These are phyloP conservation scores for Pseudocercospora pini-densiflorae DNA, from an alignment of 2,329 filamentous ascomycete genomes.

Conservation along the genomic window DNA sequence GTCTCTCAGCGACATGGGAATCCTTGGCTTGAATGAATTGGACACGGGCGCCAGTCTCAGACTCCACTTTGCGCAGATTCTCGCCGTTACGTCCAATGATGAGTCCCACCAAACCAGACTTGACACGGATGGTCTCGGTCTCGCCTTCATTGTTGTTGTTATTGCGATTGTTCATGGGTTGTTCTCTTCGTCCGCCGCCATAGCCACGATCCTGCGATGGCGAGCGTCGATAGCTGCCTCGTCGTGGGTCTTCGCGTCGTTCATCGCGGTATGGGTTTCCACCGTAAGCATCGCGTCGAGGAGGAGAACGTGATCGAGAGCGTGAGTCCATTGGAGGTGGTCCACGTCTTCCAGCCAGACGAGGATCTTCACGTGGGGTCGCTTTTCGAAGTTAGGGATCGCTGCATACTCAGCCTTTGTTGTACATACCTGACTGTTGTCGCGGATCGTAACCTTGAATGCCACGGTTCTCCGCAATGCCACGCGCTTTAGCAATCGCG, in stretches of 20 bases:
- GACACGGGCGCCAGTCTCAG: conserved; percentile 79
- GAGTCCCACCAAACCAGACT: conserved; percentile 82
- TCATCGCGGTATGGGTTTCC: conserved; percentile 82
- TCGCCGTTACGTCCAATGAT: conserved; percentile 92
- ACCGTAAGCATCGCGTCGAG: conserved; percentile 67
- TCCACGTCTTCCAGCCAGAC: conserved; percentile 56
- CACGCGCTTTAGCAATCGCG: conserved; percentile 82
- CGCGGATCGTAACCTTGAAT: conserved; percentile 56
- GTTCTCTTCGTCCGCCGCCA: conserved; percentile 30
- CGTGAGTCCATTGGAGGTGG: conserved; percentile 48
- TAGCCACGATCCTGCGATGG: conserved; percentile 62
- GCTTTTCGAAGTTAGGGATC: conserved; percentile 2
- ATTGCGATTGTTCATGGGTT: conserved; percentile 37
- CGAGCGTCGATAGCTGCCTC: conserved; percentile 67
- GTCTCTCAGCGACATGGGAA: conserved; percentile 71
- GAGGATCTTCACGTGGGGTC: conserved; percentile 47
- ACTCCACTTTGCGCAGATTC: conserved; percentile 83
- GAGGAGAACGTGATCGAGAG: conserved; percentile 73
- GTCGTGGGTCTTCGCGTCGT: conserved; percentile 69
- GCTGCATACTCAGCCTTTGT: neutral
- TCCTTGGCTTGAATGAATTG: conserved; percentile 84
- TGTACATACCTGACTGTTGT: conserved; percentile 19
- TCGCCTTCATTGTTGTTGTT: conserved; percentile 72
- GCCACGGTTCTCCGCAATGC: conserved; percentile 79
- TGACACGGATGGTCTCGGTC: conserved; percentile 83